These are phyloP conservation scores for Eurotiales sp. DNA, from an alignment of 2,329 filamentous ascomycete species.

Conservation along the genomic window DNA sequence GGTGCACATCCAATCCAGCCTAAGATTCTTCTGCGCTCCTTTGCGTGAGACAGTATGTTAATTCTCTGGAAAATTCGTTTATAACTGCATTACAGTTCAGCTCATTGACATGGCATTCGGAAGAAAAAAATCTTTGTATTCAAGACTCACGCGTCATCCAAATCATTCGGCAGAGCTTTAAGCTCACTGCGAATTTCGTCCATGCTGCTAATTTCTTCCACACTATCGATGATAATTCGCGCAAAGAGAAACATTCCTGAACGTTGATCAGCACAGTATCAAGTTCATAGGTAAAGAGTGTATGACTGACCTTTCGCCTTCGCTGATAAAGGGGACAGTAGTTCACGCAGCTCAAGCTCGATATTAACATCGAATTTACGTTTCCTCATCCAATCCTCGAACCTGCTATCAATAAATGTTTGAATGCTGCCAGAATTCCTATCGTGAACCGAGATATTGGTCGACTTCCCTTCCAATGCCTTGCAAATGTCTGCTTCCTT, in stretches of 20 bases:
- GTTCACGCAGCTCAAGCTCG: constrained; percentile 17
- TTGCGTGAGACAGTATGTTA: background rate
- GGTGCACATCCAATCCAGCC: constrained; percentile 22
- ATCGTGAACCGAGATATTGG: background rate
- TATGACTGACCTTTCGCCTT: constrained; percentile 23
- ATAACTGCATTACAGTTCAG: background rate
- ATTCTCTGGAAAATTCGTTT: background rate
- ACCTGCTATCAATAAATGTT: constrained; percentile 18
- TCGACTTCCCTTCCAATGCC: background rate
- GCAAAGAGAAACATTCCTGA: constrained; percentile 36
- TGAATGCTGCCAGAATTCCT: constrained; percentile 19
- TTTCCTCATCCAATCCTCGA: constrained; percentile 16
- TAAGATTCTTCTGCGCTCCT: constrained; percentile 18
- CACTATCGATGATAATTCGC: constrained; percentile 22
- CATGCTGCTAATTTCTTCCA: constrained; percentile 10
- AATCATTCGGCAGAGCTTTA: constrained; percentile 23
- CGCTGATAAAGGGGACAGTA: constrained; percentile 18
- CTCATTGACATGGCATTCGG: background rate
- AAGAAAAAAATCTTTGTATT: background rate
- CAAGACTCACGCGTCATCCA: constrained; percentile 28
- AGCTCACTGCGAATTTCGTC: constrained; percentile 25
- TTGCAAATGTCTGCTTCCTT: background rate
- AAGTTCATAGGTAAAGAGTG: background rate
- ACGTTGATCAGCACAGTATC: background rate
- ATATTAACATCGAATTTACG: constrained; percentile 16